Percentiles rank a stretch among this genome's conserved stretches.
Conservation (phyloP, 2,329 filamentous ascomycete genomes). For the Stagonosporopsis cucurbitacearum region DNA sequence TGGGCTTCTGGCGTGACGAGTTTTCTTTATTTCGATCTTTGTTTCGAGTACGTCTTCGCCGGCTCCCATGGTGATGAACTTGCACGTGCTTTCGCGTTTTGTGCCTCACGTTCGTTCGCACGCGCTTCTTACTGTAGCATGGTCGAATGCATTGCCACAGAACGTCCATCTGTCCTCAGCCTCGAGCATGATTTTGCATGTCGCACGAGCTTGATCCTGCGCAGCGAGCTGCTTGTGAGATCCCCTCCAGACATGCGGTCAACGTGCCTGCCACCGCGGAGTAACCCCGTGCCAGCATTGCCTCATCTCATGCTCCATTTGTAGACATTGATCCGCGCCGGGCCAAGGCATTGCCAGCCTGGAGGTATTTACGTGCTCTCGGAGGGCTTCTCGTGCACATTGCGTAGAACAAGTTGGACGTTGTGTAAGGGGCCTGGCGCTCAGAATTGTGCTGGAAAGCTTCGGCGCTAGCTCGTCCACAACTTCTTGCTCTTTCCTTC, state of each 20-base stretch:
- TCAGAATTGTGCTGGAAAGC: background rate
- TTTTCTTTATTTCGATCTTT: conserved; percentile 6
- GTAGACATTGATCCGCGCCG: background rate
- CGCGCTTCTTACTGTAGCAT: background rate
- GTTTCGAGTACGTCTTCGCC: background rate
- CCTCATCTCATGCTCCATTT: background rate
- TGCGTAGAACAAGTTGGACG: background rate
- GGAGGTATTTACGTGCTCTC: background rate
- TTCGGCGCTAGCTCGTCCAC: conserved; percentile 12
- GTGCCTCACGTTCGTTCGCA: background rate
- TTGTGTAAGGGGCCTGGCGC: background rate
- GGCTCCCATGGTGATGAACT: background rate
- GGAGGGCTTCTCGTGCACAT: background rate
- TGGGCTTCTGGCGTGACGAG: background rate
- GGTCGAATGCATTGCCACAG: background rate
- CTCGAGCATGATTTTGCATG: background rate
- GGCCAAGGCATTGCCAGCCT: background rate
- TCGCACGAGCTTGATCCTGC: background rate
- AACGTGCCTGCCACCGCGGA: background rate
- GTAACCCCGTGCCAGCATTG: background rate
- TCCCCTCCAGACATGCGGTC: background rate
- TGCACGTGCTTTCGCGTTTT: conserved; percentile 9
- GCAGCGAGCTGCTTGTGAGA: background rate
- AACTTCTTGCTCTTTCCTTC: background rate
- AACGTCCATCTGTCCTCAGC: background rate